phyloP scores from a whole-genome alignment of 176 grass and related monocot species.

The Tillandsia fasciculata region DNA sequence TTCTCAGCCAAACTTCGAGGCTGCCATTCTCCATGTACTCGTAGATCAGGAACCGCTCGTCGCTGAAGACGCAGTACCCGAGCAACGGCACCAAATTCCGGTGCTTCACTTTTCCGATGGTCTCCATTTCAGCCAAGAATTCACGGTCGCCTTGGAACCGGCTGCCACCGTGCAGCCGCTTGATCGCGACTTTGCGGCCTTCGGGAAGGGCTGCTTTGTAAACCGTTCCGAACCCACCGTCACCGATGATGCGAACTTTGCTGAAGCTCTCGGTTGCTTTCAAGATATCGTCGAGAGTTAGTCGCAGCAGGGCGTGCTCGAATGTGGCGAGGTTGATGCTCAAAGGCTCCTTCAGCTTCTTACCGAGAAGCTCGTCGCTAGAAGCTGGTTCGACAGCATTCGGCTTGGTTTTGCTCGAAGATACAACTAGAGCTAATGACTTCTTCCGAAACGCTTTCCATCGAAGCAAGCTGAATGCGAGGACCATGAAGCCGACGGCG shows the following conservation, averaged over 20 bases:
- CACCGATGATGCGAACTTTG: constrained; percentile 80
- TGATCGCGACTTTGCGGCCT: constrained; percentile 63
- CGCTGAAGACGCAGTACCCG: constrained; percentile 88
- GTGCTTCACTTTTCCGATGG: constrained; percentile 96
- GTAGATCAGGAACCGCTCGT: constrained; percentile 87
- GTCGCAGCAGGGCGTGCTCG: constrained; percentile 63
- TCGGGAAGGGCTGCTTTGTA: constrained; percentile 67
- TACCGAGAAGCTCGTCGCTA: constrained; percentile 77
- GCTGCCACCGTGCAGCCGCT: constrained; percentile 79
- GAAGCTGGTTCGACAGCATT: constrained; percentile 58
- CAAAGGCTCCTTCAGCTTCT: constrained; percentile 65
- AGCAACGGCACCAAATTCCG: constrained; percentile 80
- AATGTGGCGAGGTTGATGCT: constrained; percentile 98
- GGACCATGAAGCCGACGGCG: constrained; percentile 22
- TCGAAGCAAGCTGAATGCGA: constrained; percentile 40
- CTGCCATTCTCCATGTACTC: constrained; percentile 98
- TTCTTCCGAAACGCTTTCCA: constrained; percentile 39
- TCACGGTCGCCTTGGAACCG: constrained; percentile 80
- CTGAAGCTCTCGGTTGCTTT: constrained; percentile 92
- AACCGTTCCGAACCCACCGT: constrained; percentile 91
- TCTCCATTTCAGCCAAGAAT: constrained; percentile 95
- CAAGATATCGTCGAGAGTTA: constrained; percentile 75
- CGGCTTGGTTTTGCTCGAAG: constrained; percentile 36
- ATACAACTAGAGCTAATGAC: constrained; percentile 28
- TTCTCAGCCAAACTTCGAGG: constrained; percentile 82